These are phyloP conservation scores for Bruguiera gymnorhiza DNA, from an alignment of 345 rosid genomes.

Conservation along the genomic window DNA sequence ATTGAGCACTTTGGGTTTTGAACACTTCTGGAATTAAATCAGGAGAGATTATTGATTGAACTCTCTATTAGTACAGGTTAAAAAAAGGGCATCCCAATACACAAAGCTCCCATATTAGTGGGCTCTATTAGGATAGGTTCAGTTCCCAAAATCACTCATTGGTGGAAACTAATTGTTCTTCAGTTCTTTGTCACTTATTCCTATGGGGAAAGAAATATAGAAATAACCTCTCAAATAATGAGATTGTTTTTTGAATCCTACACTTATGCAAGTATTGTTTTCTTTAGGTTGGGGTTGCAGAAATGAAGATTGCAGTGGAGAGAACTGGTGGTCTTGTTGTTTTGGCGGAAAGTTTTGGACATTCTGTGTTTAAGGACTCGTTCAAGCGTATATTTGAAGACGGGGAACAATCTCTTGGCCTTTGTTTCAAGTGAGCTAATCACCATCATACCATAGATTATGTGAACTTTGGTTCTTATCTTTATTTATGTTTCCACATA, in stretches of 20 bases:
- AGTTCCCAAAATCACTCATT: not conserved
- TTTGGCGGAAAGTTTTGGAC: constrained; percentile 97
- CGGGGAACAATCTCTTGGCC: constrained; percentile 95
- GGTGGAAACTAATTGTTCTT: not conserved
- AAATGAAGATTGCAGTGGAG: constrained; percentile 97
- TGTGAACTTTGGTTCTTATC: not conserved
- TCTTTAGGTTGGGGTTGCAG: constrained; percentile 92
- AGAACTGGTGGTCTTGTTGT: constrained; percentile 97
- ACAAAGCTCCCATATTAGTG: no score
- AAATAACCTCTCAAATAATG: no score
- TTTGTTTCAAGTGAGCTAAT: constrained; percentile 80
- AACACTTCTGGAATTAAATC: no score
- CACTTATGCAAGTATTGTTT: not conserved
- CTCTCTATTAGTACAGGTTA: not conserved
- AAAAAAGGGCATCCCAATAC: no score
- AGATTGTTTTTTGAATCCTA: not conserved
- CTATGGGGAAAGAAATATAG: no score
- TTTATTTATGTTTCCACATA: not conserved
- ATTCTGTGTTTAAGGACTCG: constrained; percentile 93
- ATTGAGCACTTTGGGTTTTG: no score
- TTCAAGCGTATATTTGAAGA: constrained; percentile 87
- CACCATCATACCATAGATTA: not conserved
- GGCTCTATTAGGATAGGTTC: not conserved
- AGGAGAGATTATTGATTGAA: no score
- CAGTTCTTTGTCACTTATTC: not conserved